A percentile compares a stretch with the other conserved stretches of the same genome.
phyloP scores from a whole-genome alignment of 805 yeast species.

The Candida broadrunensis region DNA sequence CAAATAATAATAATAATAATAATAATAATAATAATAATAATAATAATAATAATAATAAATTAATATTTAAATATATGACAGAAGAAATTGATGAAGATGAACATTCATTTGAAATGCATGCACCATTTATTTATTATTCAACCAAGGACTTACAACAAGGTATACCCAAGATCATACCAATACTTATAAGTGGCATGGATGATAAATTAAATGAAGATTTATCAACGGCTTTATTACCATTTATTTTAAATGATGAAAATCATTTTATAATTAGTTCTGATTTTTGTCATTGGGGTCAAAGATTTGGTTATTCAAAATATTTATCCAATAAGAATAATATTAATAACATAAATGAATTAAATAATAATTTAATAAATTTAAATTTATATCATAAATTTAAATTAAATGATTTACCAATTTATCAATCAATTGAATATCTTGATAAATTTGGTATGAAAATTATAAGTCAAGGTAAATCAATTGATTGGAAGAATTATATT shows the following conservation, averaged over 20 bases:
- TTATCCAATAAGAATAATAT: slow-evolving; percentile 18
- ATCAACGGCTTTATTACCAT: slow-evolving; percentile 50
- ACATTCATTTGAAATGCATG: slow-evolving; percentile 94
- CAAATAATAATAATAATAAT: not conserved
- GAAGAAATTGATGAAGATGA: slow-evolving; percentile 70
- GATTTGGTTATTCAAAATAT: slow-evolving; percentile 43
- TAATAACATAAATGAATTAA: slow-evolving; percentile 13
- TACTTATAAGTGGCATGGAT: slow-evolving; percentile 68
- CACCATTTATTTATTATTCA: slow-evolving; percentile 64
- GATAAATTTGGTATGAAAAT: slow-evolving; percentile 72
- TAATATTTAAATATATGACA: slow-evolving; percentile 57
- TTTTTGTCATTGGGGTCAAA: slow-evolving; percentile 86
- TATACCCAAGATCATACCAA: slow-evolving; percentile 64
- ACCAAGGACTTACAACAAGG: slow-evolving; percentile 30
- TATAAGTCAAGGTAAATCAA: slow-evolving; percentile 52
- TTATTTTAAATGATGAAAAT: slow-evolving; percentile 49
- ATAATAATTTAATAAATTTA: slow-evolving; percentile 12
- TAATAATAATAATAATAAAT: slow-evolving; percentile 8
- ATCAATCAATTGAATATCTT: slow-evolving; percentile 68
- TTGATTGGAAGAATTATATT: slow-evolving; percentile 66
- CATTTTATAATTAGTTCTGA: slow-evolving; percentile 84
- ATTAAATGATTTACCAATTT: slow-evolving; percentile 44
- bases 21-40: slow-evolving; percentile 13
- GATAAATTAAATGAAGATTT: slow-evolving; percentile 41
- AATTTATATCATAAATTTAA: slow-evolving; percentile 5